Conservation (phyloP, 2,329 filamentous ascomycete species). For the Fusarium marasasianum region DNA sequence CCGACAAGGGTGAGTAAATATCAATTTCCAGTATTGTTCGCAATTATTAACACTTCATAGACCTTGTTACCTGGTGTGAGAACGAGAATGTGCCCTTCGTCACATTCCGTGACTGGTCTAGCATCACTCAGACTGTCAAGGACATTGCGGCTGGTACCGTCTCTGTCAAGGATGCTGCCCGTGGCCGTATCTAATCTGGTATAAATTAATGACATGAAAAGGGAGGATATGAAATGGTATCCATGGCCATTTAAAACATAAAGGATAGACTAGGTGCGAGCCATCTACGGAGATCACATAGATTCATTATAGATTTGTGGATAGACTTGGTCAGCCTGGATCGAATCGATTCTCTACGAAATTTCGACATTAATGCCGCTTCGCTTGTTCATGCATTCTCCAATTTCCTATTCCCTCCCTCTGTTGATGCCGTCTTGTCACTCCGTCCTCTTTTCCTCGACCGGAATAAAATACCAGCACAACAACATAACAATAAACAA, state of each 20-base stretch:
- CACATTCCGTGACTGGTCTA: slow-evolving; percentile 84
- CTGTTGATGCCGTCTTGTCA: neutral
- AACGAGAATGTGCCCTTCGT: slow-evolving; percentile 87
- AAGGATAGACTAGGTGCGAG: slow-evolving; percentile 25
- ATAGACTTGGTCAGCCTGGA: slow-evolving; percentile 7
- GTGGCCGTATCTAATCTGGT: slow-evolving; percentile 50
- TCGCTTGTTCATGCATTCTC: neutral
- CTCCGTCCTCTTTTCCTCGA: slow-evolving; percentile 66
- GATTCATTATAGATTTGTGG: slow-evolving; percentile 23
- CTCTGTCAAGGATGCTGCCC: slow-evolving; percentile 75
- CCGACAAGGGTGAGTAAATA: slow-evolving; percentile 75
- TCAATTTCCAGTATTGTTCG: neutral
- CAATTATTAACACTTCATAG: slow-evolving; percentile 53
- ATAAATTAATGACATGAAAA: slow-evolving; percentile 4
- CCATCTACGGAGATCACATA: slow-evolving; percentile 18
- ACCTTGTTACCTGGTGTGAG: slow-evolving; percentile 88
- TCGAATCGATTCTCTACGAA: neutral
- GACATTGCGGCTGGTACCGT: slow-evolving; percentile 79
- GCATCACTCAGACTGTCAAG: slow-evolving; percentile 79
- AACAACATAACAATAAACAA: slow-evolving; percentile 72
- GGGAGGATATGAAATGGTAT: neutral
- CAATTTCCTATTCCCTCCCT: neutral
- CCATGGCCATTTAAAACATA: slow-evolving; percentile 9
- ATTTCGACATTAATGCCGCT: neutral
- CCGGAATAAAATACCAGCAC: slow-evolving; percentile 71